These are phyloP conservation scores for Pleomassaria siparia DNA, from an alignment of 2,329 filamentous ascomycete species.

Conservation along the genomic window DNA sequence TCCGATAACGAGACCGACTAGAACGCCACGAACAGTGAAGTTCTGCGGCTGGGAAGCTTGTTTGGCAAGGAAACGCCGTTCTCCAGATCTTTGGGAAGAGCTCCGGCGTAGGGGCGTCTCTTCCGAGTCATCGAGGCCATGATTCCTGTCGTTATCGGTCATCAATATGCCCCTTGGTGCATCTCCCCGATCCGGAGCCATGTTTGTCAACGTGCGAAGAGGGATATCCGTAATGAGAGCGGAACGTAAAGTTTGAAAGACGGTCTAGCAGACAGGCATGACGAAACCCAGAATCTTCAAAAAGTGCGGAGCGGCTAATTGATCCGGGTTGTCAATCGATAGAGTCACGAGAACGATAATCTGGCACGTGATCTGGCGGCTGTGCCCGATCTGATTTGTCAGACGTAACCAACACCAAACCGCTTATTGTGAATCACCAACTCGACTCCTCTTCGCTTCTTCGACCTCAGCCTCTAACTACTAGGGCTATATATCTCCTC, in stretches of 20 bases:
- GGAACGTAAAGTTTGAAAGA: constrained; percentile 14
- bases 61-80: constrained; percentile 28
- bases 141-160: constrained; percentile 21
- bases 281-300: background rate
- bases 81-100: constrained; percentile 18
- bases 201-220: constrained; percentile 7
- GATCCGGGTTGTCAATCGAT: constrained; percentile 18
- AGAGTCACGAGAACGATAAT: constrained; percentile 9
- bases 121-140: constrained; percentile 19
- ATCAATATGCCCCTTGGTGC: constrained; percentile 7
- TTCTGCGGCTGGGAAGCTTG: constrained; percentile 57
- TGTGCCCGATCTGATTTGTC: constrained; percentile 32
- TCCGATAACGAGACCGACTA: constrained; percentile 80
- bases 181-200: constrained; percentile 41
- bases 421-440: constrained; percentile 22
- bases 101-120: constrained; percentile 15
- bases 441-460: background rate
- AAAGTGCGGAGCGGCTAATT: constrained; percentile 4
- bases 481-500: background rate
- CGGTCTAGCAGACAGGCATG: background rate
- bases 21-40: constrained; percentile 81
- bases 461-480: background rate
- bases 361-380: constrained; percentile 8
- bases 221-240: constrained; percentile 16
- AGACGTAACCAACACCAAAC: constrained; percentile 19